Evolutionary conservation across 257 asterid species (phyloP).

Genomic region (Solanum clarkiae): DNA sequence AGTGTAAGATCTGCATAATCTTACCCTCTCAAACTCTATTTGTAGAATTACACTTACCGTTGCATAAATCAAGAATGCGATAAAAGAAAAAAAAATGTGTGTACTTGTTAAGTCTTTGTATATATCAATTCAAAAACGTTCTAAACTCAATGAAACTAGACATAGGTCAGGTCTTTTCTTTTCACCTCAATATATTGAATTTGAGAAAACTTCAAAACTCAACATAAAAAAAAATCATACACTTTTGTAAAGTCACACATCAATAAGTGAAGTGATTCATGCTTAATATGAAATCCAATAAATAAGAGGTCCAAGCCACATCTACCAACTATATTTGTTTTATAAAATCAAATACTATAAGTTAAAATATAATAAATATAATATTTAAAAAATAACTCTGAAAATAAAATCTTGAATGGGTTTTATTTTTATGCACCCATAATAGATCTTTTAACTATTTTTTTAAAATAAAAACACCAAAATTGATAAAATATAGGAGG

Average conservation of each 20-base stretch:
- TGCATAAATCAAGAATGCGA: neutral
- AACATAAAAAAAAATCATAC: too few species aligned
- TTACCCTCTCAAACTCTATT: neutral
- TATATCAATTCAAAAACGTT: neutral
- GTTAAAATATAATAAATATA: too few species aligned
- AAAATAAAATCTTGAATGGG: neutral
- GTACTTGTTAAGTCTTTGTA: neutral
- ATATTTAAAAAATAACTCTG: too few species aligned
- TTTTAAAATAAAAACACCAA: neutral
- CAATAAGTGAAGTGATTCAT: neutral
- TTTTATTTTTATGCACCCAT: neutral
- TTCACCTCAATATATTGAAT: neutral
- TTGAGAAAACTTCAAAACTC: neutral
- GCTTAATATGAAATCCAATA: neutral
- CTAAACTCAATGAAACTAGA: neutral
- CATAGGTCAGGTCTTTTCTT: neutral
- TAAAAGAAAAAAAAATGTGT: neutral
- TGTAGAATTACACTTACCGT: neutral
- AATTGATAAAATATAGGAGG: neutral
- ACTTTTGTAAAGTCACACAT: neutral
- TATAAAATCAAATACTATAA: neutral
- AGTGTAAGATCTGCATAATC: accelerated
- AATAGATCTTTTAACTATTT: neutral
- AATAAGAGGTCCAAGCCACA: neutral
- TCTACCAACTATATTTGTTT: neutral